phyloP scores from a whole-genome alignment of 1,284 basidiomycete genomes.

The Coniferiporia weirii region DNA sequence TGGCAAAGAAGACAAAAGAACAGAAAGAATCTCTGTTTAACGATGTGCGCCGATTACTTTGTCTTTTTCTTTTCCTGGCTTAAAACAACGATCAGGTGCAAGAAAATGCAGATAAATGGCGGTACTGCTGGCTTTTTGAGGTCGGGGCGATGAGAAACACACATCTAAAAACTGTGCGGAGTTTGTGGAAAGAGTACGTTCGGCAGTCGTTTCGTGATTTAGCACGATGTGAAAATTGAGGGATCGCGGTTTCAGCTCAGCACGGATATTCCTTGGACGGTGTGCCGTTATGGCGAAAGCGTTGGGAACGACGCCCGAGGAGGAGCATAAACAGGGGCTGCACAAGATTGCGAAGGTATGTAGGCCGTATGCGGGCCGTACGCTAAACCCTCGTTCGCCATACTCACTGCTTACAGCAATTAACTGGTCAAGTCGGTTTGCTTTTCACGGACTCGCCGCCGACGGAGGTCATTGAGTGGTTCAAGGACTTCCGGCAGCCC shows the following conservation, averaged over 20 bases:
- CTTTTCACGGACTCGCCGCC: slow-evolving; percentile 89
- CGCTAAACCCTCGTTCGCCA: background rate
- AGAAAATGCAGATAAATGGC: slow-evolving; percentile 78
- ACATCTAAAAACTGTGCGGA: slow-evolving; percentile 89
- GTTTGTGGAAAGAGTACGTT: slow-evolving; percentile 87
- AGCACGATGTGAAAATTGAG: background rate
- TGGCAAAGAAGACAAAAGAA: slow-evolving; percentile 74
- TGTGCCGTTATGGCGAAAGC: slow-evolving; percentile 95
- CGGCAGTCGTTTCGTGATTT: background rate
- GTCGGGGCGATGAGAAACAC: slow-evolving; percentile 95
- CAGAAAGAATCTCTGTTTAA: slow-evolving; percentile 83
- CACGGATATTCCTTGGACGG: slow-evolving; percentile 90
- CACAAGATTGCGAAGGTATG: slow-evolving; percentile 76
- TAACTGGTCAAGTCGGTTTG: slow-evolving; percentile 91
- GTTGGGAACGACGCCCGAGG: slow-evolving; percentile 82
- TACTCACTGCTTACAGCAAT: slow-evolving; percentile 50
- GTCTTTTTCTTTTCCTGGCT: slow-evolving; percentile 9
- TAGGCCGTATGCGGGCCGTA: slow-evolving; percentile 16
- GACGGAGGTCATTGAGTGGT: slow-evolving; percentile 91
- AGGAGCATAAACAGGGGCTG: slow-evolving; percentile 81
- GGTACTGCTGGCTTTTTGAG: slow-evolving; percentile 93
- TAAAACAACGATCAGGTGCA: slow-evolving; percentile 49
- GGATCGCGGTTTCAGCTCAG: slow-evolving; percentile 47
- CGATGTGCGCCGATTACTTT: slow-evolving; percentile 49
- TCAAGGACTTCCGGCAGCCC: slow-evolving; percentile 81